Conservation (phyloP, 192 early-diverging fungal species). For the Coemansia sp. region DNA sequence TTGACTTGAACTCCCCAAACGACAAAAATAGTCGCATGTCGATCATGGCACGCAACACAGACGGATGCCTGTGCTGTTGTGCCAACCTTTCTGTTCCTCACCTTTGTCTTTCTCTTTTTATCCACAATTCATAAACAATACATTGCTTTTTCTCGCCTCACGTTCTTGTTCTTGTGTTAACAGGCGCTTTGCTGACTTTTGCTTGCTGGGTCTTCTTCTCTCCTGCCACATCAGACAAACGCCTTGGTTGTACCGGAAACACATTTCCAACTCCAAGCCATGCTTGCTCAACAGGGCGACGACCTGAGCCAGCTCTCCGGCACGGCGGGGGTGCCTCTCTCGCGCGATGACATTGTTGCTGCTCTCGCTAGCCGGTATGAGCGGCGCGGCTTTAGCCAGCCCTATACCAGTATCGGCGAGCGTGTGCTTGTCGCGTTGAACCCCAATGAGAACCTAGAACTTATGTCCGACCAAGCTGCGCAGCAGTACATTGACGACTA, state of each 20-base stretch:
- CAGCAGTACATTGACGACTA: constrained; percentile 75
- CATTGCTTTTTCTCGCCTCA: constrained; percentile 6
- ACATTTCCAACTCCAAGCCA: neutral
- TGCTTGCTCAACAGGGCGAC: constrained; percentile 56
- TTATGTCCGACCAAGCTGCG: constrained; percentile 58
- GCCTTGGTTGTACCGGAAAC: neutral
- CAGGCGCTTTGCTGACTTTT: neutral
- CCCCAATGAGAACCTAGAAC: constrained; percentile 58
- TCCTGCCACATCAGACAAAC: too few relatives aligned
- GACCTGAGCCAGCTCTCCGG: constrained; percentile 38
- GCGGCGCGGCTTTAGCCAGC: constrained; percentile 44
- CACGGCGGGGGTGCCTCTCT: constrained; percentile 15
- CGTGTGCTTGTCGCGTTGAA: constrained; percentile 72
- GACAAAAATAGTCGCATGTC: constrained; percentile 12
- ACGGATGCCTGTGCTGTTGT: too few relatives aligned
- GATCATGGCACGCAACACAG: too few relatives aligned
- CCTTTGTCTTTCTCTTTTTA: constrained; percentile 3
- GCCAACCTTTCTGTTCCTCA: constrained; percentile 1
- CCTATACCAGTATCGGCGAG: constrained; percentile 69
- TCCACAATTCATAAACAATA: neutral
- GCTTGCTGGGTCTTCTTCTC: neutral
- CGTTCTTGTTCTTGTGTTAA: constrained; percentile 2
- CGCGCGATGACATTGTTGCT: constrained; percentile 29
- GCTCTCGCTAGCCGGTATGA: constrained; percentile 44
- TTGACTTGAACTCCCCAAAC: neutral